Base-by-base conservation (phyloP, 345 rosid genomes). In the Salix brachista region DNA sequence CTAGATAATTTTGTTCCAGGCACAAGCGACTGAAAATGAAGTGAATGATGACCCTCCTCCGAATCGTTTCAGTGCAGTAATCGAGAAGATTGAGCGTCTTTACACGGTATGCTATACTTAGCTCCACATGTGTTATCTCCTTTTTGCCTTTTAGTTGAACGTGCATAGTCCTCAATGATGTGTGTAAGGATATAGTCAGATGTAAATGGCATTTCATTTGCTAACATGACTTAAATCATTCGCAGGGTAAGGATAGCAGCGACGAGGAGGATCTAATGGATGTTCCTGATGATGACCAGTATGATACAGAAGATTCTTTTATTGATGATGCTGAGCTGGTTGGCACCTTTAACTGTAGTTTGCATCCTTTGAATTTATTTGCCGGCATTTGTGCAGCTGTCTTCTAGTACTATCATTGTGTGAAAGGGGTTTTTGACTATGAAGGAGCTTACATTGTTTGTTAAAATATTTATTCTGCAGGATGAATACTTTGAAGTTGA, bases 401-500 rank as follows among this genome's bases (percentile, higher is more conserved):
- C 67, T 62, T 34, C 18, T 25, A 54, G 42, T 79, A 3, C 39
- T 41, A 50, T 54, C 60, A 23, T 67, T 30, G 52, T 67, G 36
- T 39, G 60, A 25, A 34, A 34, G 28, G 5, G 32, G 11, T 58
- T 48, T 70, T 70, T 7, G 7, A 67, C 25, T 1, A 62, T 60
- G 46, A 32, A 37, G n/a, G 11, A 62, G 28, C 26, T 70, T 54
- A 6, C 32, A 48, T 65, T 72, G 30, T 46, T 77, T 5, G 44
- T 68, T 58, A 44, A 30, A 70, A 44, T 44, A 44, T 8, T 28
- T 25, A 28, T 62, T 64, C 21, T 86, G 88, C 92, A 94, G 99
- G 99, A 94, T 88, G 97, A 93, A 80, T 94, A 94, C 86, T 94
- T 94, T 83, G 94, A 92, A 84, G 97, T 94, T 82, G 99, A 94